Evolutionary conservation across 2,329 filamentous ascomycete genomes (phyloP).

Genomic region (Monosporascus sp.): DNA sequence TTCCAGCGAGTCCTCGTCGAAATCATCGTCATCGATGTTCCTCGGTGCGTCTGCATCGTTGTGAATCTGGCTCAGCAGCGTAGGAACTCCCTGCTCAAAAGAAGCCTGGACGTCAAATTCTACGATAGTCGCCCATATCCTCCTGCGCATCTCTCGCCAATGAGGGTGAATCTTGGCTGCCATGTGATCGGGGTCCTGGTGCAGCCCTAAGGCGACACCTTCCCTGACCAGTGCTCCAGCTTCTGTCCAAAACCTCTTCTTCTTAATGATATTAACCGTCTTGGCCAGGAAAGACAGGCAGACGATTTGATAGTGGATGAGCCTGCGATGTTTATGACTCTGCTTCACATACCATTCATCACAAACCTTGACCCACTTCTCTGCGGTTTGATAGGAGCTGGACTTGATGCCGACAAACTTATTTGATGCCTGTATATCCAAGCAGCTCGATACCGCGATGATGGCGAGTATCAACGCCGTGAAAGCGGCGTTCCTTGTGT

Average conservation of each 20-base stretch:
- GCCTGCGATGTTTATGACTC: slow-evolving; percentile 55
- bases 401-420: slow-evolving; percentile 56
- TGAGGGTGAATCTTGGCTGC: slow-evolving; percentile 51
- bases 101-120: slow-evolving; percentile 59
- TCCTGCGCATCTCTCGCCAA: slow-evolving; percentile 56
- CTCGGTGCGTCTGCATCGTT: slow-evolving; percentile 50
- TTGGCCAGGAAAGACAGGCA: slow-evolving; percentile 58
- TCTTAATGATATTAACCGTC: slow-evolving; percentile 58
- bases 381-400: slow-evolving; percentile 47
- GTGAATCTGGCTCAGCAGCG: slow-evolving; percentile 51
- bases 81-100: slow-evolving; percentile 56
- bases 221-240: slow-evolving; percentile 52
- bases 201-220: slow-evolving; percentile 53
- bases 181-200: slow-evolving; percentile 54
- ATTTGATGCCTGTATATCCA: slow-evolving; percentile 46
- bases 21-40: slow-evolving; percentile 54
- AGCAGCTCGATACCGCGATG: slow-evolving; percentile 53
- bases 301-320: slow-evolving; percentile 56
- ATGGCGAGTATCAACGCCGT: slow-evolving; percentile 55
- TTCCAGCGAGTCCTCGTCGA: slow-evolving; percentile 46
- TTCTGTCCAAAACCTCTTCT: slow-evolving; percentile 59
- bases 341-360: slow-evolving; percentile 50
- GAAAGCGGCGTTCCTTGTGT: slow-evolving; percentile 45
- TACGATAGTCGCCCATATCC: slow-evolving; percentile 57
- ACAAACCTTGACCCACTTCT: slow-evolving; percentile 51